Percentiles rank a stretch among this genome's conserved stretches.
These are phyloP conservation scores for Leishmania arabica DNA, from an alignment of 208 protist species.

Conservation along the genomic window DNA sequence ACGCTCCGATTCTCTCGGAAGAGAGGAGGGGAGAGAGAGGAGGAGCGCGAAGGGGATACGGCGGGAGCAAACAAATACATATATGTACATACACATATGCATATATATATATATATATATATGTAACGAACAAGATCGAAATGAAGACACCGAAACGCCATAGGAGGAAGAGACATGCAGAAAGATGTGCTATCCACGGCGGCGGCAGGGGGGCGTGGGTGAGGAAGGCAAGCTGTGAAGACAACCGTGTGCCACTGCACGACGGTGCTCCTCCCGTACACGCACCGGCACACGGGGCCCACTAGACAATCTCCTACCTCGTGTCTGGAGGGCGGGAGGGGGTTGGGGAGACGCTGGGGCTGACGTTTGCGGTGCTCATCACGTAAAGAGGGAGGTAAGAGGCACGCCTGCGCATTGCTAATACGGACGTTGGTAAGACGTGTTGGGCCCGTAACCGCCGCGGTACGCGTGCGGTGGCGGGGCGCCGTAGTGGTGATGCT, in stretches of 20 bases:
- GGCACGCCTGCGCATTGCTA: slow-evolving; percentile 3
- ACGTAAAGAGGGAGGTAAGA: background rate
- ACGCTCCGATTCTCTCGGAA: background rate
- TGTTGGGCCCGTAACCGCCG: slow-evolving; percentile 26
- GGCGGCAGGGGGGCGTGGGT: background rate
- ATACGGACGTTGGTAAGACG: slow-evolving; percentile 24
- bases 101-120: background rate
- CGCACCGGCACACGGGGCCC: background rate
- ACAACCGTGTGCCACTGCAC: background rate
- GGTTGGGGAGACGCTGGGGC: background rate
- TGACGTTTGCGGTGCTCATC: background rate
- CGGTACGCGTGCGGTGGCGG: slow-evolving; percentile 19
- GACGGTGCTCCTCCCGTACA: background rate
- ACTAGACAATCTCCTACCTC: background rate
- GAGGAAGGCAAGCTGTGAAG: background rate
- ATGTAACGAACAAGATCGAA: background rate
- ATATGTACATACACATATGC: background rate
- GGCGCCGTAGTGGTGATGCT: background rate
- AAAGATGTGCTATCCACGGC: background rate
- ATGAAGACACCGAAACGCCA: background rate
- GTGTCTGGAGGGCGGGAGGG: background rate
- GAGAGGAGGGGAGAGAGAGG: background rate
- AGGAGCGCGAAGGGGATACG: background rate
- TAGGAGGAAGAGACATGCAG: background rate
- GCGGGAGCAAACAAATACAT: background rate